Evolutionary conservation across 2,329 filamentous ascomycete species (phyloP).

Genomic region (Coleophoma cylindrospora): DNA sequence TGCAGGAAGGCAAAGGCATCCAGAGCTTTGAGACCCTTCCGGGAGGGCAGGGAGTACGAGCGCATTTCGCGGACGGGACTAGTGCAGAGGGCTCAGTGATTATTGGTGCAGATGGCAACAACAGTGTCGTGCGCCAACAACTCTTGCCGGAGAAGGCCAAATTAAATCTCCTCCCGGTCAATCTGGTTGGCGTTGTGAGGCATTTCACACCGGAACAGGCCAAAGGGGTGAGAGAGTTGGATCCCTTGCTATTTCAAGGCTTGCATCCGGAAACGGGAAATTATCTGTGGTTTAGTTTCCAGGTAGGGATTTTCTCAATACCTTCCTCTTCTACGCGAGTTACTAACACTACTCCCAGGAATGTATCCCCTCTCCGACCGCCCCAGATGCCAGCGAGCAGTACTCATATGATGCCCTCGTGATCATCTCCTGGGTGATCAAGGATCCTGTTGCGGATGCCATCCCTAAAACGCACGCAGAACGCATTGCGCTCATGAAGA

Average conservation of each 20-base stretch:
- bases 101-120: constrained; percentile 35
- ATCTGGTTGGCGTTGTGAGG: constrained; percentile 31
- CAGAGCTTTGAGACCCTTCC: constrained; percentile 18
- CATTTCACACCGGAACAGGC: constrained; percentile 32
- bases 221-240: constrained; percentile 37
- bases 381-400: constrained; percentile 11
- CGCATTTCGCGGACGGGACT: constrained; percentile 28
- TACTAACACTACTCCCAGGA: no score
- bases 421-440: constrained; percentile 40
- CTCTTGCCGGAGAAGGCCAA: constrained; percentile 27
- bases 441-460: constrained; percentile 23
- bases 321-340: no score
- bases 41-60: neutral
- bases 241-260: constrained; percentile 50
- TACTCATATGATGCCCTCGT: constrained; percentile 37
- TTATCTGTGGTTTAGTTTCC: constrained; percentile 44
- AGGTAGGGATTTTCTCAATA: constrained; percentile 18
- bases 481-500: constrained; percentile 15
- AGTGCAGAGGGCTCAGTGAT: constrained; percentile 26
- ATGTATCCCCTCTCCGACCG: no score
- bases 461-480: constrained; percentile 25
- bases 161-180: constrained; percentile 30
- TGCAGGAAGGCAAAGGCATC: constrained; percentile 48
- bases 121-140: constrained; percentile 26
- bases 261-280: constrained; percentile 43